Evolutionary conservation across 2,329 filamentous ascomycete genomes (phyloP), one percentile per base, ranked within the genome.

Genomic region (Exophiala sp.): DNA sequence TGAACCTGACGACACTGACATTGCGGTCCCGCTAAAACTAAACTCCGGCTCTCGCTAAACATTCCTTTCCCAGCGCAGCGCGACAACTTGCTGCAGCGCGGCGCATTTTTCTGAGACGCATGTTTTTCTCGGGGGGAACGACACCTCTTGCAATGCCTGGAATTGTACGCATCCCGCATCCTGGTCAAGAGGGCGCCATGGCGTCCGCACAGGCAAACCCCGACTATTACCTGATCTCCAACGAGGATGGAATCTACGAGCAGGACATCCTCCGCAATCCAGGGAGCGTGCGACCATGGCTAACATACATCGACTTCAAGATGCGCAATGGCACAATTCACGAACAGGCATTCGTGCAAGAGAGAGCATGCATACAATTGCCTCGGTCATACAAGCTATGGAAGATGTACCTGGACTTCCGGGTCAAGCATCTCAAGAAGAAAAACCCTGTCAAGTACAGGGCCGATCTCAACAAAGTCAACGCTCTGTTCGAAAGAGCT

Each of bases 361-460:
- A 97, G 74, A 84, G 94, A 67, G 92, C 94, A 54, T 96, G 92
- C 71, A 79, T 83, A 60, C 88, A 95, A 65, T 81, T 99, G 42
- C 94, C 94, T 46, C 84, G 94, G 63, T 97, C 92, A 24, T 99
- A 96, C 77, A 99, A 99, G 76, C 79, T 99, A 45, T 99, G 94
- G 94, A 97, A 96, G 75, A 85, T 95, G 83, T 99, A 97, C 72
- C 83, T 99, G 61, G 82, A 85, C 62, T 87, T 97, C 63, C 84
- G 94, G 65, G 85, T 83, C 52, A 88, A 87, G 64, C 91, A 96
- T 71, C 79, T 96, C 56, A 78, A 84, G 57, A 87, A 86, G 67
- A 83, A 92, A 63, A 97, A 96, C 69, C 85, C 92, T 10, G 88
- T 89, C 52, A 80, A 85, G 53, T 90, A 88, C 69, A 83, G 84